Base-by-base conservation (phyloP, 2,329 filamentous ascomycete genomes). In the Pseudocercospora eumusae region DNA sequence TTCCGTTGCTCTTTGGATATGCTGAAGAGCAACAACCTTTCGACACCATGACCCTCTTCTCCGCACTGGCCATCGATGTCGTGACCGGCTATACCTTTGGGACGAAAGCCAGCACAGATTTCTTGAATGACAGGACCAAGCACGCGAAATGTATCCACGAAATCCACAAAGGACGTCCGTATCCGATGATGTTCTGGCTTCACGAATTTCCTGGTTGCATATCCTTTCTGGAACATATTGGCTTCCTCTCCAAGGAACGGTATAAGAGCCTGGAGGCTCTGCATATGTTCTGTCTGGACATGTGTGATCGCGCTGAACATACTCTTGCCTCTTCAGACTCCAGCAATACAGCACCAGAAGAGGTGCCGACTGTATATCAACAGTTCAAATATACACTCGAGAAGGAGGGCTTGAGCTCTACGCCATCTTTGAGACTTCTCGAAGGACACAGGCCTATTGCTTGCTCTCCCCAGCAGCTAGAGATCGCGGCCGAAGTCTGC, bases 401-500 rank as follows among this genome's bases (percentile, higher is more conserved):
- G 21, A 55, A 28, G 52, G 52, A 55, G 20, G 52, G 52, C 27
- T 11, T 55, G 21, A 55, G 52, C 20, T 15, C 28, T 21, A 55
- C 20, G 11, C 52, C n/a, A 27, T 59, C 57, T 31, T 53, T 49
- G 9, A 18, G 27, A 54, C 20, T 59, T 9, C 20, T 47, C 33
- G 57, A 54, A 20, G 40, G 40, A 18, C 21, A 28, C n/a, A 49
- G 33, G 18, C 21, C 57, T 10, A 54, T 54, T 9, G 45, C 57
- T 9, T 59, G 49, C 49, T 59, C 57, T 8, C 57, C 57, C 7
- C 49, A 54, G 21, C 47, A 54, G 28, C 33, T 59, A 18, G 57
- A 59, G 33, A 59, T 59, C n/a, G 57, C 57, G 7, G 57, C 57
- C 23, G 57, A 59, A 31, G 57, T 59, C n/a, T 47, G 57, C 5